Evolutionary conservation across 2,329 filamentous ascomycete genomes (phyloP), one percentile per base, ranked within the genome.

Genomic region (Camillea tinctor): DNA sequence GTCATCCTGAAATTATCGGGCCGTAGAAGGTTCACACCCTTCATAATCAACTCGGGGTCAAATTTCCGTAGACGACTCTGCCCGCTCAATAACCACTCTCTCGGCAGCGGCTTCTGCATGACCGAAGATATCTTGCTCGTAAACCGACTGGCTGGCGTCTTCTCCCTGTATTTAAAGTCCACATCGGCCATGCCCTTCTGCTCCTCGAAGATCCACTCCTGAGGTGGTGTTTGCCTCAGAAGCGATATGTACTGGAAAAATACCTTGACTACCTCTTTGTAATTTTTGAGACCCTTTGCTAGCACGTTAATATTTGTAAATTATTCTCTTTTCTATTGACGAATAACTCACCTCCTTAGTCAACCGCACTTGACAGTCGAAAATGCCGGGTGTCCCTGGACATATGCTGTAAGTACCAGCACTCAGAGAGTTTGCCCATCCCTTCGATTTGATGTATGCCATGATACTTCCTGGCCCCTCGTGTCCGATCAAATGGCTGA

Each of bases 201-300:
- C 76, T 99, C 95, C 30, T 96, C 86, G 60, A 95, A 93, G 60
- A 98, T 93, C 95, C 95, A 98, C 73, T 96, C 82, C 67, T 96
- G 89, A 0, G 94, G 93, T 4, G 89, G 85, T 2, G 84, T 83
- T 69, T 96, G 91, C 64, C 87, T 88, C 58, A 99, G 84, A 74
- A 99, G 85, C 11, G 92, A 88, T 64, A 98, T 88, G 70, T 99
- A 99, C 73, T 96, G 89, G 78, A 97, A 97, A 63, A 97, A 84
- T 26, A 88, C 85, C 74, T 93, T 93, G 64, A 90, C 83, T 19
- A 97, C 86, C 69, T 96, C 90, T 60, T 88, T 84, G 76, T 96
- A 95, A 67, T 94, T 82, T 69, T 89, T 89, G 57, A 96, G 77
- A 5, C 92, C 84, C 81, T 84, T 22, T 54, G 20, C 13, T 20